Evolutionary conservation across 345 rosid species (phyloP).

Genomic region (Limnanthes douglasii): DNA sequence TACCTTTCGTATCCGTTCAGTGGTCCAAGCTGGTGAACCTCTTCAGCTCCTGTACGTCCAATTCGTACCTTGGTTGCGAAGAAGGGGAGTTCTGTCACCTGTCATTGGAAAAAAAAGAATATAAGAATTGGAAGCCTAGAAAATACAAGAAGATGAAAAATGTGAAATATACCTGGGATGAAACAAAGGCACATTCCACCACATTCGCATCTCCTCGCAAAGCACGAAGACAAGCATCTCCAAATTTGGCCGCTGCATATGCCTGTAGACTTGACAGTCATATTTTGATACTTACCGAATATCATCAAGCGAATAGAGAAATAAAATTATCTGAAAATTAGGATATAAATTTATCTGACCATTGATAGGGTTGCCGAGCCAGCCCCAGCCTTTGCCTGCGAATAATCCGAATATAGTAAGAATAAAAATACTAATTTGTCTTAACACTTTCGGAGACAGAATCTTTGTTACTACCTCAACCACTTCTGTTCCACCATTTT

Average conservation of each 20-base stretch:
- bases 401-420: too few species aligned
- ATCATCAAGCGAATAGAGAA: too few species aligned
- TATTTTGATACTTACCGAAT: too few species aligned
- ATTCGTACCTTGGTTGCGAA: constrained; percentile 70
- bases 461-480: constrained; percentile 55
- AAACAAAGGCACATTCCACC: constrained; percentile 47
- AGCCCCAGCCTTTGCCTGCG: constrained; percentile 73
- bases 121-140: background rate
- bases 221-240: constrained; percentile 68
- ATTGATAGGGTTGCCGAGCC: constrained; percentile 80
- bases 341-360: constrained; percentile 23
- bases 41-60: constrained; percentile 58
- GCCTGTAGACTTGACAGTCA: constrained; percentile 34
- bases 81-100: constrained; percentile 78
- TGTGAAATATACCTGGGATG: constrained; percentile 26
- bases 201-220: constrained; percentile 62
- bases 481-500: constrained; percentile 82
- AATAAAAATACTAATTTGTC: too few species aligned
- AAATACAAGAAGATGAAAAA: background rate
- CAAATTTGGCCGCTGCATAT: constrained; percentile 80
- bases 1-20: constrained; percentile 65
- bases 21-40: constrained; percentile 54
- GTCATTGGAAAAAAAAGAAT: background rate
- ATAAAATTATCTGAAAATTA: too few species aligned
- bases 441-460: too few species aligned